A percentile compares a stretch with the other conserved stretches of the same genome.
phyloP scores from a whole-genome alignment of 495 filamentous ascomycete genomes.

The Niebla homalea region DNA sequence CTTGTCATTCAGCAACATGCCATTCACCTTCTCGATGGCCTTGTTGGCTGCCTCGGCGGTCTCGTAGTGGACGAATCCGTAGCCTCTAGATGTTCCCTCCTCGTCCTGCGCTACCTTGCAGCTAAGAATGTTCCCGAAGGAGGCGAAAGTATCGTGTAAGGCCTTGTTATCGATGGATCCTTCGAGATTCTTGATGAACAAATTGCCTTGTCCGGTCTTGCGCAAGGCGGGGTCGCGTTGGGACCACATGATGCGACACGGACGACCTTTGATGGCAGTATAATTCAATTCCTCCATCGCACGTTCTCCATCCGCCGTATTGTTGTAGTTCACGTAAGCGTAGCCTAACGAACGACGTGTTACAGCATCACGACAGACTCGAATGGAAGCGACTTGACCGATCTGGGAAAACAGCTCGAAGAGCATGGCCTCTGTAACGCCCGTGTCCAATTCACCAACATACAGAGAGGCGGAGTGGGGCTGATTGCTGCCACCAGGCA shows the following conservation, averaged over 20 bases:
- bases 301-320: slow-evolving; percentile 88
- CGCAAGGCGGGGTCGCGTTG: slow-evolving; percentile 97
- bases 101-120: slow-evolving; percentile 99
- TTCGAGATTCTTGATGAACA: slow-evolving; percentile 99
- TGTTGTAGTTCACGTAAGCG: slow-evolving; percentile 99
- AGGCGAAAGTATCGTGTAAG: slow-evolving; percentile 97
- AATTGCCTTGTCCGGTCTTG: slow-evolving; percentile 98
- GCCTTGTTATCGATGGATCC: slow-evolving; percentile 99
- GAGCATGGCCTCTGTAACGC: slow-evolving; percentile 99
- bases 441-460: slow-evolving; percentile 93
- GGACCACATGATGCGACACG: slow-evolving; percentile 99
- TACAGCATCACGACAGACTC: slow-evolving; percentile 98
- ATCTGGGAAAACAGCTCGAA: slow-evolving; percentile 99
- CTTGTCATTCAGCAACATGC: slow-evolving; percentile 99
- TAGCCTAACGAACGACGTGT: slow-evolving; percentile 98
- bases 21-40: slow-evolving; percentile 99
- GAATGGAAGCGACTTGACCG: slow-evolving; percentile 96
- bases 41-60: slow-evolving; percentile 92
- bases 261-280: slow-evolving; percentile 95
- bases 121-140: slow-evolving; percentile 97
- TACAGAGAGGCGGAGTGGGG: slow-evolving; percentile 94
- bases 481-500: slow-evolving; percentile 55
- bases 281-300: slow-evolving; percentile 99
- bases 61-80: slow-evolving; percentile 99
- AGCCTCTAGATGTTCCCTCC: slow-evolving; percentile 88